Evolutionary conservation across 306 rosid species (phyloP).

Genomic region (Pyrus bretschneideri): DNA sequence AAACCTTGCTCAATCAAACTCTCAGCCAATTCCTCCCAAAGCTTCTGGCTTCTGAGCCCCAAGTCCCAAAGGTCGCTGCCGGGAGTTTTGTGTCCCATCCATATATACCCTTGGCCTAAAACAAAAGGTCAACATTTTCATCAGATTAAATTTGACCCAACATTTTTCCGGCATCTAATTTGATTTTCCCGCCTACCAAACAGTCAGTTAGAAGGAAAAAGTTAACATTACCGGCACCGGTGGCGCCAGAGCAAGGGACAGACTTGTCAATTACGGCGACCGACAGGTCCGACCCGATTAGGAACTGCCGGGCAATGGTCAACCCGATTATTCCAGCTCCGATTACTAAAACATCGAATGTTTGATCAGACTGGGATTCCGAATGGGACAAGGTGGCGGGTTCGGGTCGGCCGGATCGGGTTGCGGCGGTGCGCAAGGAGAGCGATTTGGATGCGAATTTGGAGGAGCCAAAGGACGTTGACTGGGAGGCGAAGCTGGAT

Average conservation of each 20-base stretch:
- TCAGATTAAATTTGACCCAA: background rate
- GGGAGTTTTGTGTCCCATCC: constrained; percentile 77
- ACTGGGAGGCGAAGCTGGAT: constrained; percentile 1
- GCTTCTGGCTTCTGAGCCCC: constrained; percentile 56
- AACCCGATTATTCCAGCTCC: constrained; percentile 91
- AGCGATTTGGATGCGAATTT: constrained; percentile 6
- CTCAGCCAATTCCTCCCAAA: constrained; percentile 62
- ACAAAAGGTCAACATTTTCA: constrained; percentile 13
- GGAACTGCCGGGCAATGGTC: constrained; percentile 66
- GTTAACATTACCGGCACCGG: constrained; percentile 72
- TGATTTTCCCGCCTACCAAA: background rate
- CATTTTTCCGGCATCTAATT: background rate
- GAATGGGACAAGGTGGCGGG: background rate
- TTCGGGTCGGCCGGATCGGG: constrained; percentile 6
- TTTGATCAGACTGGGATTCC: constrained; percentile 11
- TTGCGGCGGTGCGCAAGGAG: constrained; percentile 2
- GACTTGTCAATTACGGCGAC: constrained; percentile 79
- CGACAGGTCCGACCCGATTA: constrained; percentile 61
- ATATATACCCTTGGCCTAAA: constrained; percentile 86
- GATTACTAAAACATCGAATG: constrained; percentile 60
- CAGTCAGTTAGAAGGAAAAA: background rate
- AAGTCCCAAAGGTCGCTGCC: constrained; percentile 67
- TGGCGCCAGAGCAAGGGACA: constrained; percentile 97
- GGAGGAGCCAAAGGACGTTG: constrained; percentile 7
- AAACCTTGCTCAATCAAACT: constrained; percentile 52